A percentile compares a stretch with the other conserved stretches of the same genome.
Evolutionary conservation across 192 early-diverging fungal species (phyloP).

Genomic region (Dimargaris xerosporica): DNA sequence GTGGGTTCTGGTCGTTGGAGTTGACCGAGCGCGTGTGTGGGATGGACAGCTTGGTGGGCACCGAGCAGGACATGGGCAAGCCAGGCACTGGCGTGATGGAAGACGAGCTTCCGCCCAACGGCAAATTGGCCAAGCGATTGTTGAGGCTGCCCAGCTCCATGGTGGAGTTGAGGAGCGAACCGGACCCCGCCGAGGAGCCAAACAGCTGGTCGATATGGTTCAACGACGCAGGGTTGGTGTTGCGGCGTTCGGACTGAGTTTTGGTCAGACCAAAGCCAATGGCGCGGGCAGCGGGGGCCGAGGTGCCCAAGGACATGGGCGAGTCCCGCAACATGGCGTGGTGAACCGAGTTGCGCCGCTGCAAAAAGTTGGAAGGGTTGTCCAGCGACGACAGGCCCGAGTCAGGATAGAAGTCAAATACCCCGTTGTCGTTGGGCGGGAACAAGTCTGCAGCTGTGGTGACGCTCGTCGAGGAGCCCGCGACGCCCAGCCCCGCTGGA

Average conservation of each 20-base stretch:
- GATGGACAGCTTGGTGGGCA: conserved; percentile 21
- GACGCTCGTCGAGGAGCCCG: neutral
- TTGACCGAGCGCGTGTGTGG: conserved; percentile 34
- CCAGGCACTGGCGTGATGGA: neutral
- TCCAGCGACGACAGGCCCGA: neutral
- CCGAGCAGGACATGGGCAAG: conserved; percentile 25
- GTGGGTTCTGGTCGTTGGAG: conserved; percentile 87
- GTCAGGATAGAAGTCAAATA: conserved; percentile 11
- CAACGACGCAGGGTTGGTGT: conserved; percentile 12
- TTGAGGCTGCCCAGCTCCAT: conserved; percentile 13
- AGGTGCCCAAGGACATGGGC: neutral
- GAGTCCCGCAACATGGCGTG: neutral
- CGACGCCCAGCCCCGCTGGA: no score
- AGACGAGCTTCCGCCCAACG: neutral
- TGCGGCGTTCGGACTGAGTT: conserved; percentile 9
- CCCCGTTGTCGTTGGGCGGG: neutral
- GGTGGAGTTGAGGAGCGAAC: conserved; percentile 2
- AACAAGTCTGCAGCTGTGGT: conserved; percentile 11
- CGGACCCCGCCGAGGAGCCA: conserved; percentile 2
- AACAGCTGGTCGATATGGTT: conserved; percentile 13
- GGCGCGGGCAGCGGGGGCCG: conserved; percentile 6
- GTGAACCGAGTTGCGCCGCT: conserved; percentile 10
- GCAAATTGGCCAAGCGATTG: neutral
- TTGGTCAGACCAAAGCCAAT: conserved; percentile 11
- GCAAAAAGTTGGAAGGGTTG: neutral